A percentile compares a stretch with the other conserved stretches of the same genome.
phyloP scores from a whole-genome alignment of 2,329 filamentous ascomycete genomes.

The Pestalotiopsis sp. region DNA sequence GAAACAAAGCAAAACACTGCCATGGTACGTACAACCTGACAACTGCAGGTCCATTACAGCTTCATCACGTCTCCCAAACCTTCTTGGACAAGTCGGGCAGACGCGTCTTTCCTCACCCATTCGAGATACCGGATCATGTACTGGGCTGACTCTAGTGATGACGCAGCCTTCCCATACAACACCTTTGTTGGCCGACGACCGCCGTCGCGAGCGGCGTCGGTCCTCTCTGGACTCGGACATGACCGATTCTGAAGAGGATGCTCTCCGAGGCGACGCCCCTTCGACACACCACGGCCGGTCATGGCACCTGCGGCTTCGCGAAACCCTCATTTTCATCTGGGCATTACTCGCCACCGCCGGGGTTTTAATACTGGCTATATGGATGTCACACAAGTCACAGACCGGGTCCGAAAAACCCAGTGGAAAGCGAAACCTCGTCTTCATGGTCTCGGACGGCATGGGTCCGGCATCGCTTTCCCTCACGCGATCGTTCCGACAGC shows the following conservation, averaged over 20 bases:
- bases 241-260: slow-evolving; percentile 38
- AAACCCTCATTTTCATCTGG: slow-evolving; percentile 80
- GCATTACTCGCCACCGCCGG: slow-evolving; percentile 78
- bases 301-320: slow-evolving; percentile 56
- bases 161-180: slow-evolving; percentile 30
- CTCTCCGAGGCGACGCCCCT: slow-evolving; percentile 32
- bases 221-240: slow-evolving; percentile 20
- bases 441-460: slow-evolving; percentile 99
- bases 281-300: slow-evolving; percentile 24
- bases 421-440: slow-evolving; percentile 90
- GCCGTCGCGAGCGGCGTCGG: slow-evolving; percentile 26
- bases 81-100: neutral
- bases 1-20: neutral
- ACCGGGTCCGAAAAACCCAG: slow-evolving; percentile 41
- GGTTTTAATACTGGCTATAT: slow-evolving; percentile 80
- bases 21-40: neutral
- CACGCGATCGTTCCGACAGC: slow-evolving; percentile 85
- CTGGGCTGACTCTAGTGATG: slow-evolving; percentile 1
- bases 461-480: slow-evolving; percentile 87
- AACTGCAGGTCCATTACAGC: neutral
- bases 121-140: neutral
- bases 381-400: slow-evolving; percentile 70
- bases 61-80: neutral
- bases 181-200: slow-evolving; percentile 32
- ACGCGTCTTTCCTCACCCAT: neutral